phyloP scores from a whole-genome alignment of 257 asterid genomes.

The Nicotiana undulata region DNA sequence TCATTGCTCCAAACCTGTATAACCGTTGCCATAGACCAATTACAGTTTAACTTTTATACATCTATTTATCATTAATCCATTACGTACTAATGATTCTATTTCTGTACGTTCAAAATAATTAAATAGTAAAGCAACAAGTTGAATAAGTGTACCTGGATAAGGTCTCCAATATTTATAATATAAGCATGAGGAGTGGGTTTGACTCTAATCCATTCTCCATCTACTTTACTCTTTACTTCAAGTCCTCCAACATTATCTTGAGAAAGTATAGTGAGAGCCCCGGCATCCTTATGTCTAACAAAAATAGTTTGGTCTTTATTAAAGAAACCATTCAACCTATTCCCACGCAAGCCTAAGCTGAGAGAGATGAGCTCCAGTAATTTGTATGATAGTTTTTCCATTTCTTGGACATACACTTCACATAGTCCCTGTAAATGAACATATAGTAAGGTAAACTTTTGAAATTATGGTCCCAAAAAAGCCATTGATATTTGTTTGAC shows the following conservation, averaged over 20 bases:
- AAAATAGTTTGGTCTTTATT: slow-evolving; percentile 41
- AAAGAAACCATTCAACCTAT: slow-evolving; percentile 40
- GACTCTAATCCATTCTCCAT: slow-evolving; percentile 72
- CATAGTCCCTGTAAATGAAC: slow-evolving; percentile 37
- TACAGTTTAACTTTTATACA: no score
- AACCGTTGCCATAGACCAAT: neutral
- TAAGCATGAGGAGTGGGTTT: slow-evolving; percentile 60
- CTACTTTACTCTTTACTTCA: slow-evolving; percentile 54
- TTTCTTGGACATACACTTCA: slow-evolving; percentile 42
- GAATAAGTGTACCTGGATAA: slow-evolving; percentile 38
- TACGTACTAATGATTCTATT: no score
- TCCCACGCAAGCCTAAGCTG: slow-evolving; percentile 44
- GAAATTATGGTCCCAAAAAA: no score
- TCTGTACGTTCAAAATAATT: neutral
- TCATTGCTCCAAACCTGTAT: slow-evolving; percentile 72
- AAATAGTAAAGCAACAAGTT: no score
- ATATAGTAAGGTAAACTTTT: neutral
- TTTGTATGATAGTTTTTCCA: slow-evolving; percentile 41
- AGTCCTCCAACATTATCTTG: slow-evolving; percentile 75
- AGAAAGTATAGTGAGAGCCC: slow-evolving; percentile 49
- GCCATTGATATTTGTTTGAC: no score
- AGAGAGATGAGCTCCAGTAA: slow-evolving; percentile 43
- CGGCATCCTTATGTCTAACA: slow-evolving; percentile 63
- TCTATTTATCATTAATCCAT: no score
- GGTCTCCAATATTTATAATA: slow-evolving; percentile 62